Base-by-base conservation (phyloP, 208 protist genomes). In the Leishmania arabica region DNA sequence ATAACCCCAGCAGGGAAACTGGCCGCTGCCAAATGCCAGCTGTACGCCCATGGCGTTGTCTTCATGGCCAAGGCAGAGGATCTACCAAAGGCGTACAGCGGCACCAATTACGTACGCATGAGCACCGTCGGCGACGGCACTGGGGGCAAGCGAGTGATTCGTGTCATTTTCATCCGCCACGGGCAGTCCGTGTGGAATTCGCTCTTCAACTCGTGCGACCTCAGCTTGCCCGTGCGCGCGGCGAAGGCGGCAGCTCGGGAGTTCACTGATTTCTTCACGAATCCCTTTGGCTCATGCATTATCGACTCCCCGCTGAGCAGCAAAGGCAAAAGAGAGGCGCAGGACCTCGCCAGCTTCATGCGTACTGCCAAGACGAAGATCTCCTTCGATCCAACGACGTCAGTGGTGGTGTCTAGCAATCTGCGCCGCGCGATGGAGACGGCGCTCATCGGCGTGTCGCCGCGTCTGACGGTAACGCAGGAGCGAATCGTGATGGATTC, bases 131-230 rank as follows among this genome's bases (percentile, higher is more conserved):
- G 69, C 40, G 80, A 82, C 74, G 84, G 89, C 83, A 45, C 58
- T 4, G 78, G 82, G 54, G 91, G 88, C 27, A 91, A 78, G 71
- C 93, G 93, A 47, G 88, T 81, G 6, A 91, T 98, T 68, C 89
- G 93, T n/a, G 73, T 98, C 13, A 90, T 97, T n/a, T 98, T 98
- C 73, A 88, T 98, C 75, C 92, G 96, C 21, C 96, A 98, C 83
- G 96, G 96, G 11, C 95, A 98, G 87, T 97, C 93, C 0, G 91
- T 96, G n/a, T 98, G 96, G 95, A 98, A 98, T 88, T 95, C 93
- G 15, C 82, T 98, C 56, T 97, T 97, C 87, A 98, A 97, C 87
- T 87, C 86, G 27, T 90, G 90, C 75, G 90, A 88, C 47, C 15
- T 86, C 0, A 84, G 79, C 6, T 93, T 93, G 83, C 92, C 94